Evolutionary conservation across 495 filamentous ascomycete species (phyloP), one percentile per base, ranked within the genome.

Genomic region (Sabuloglossum arenarium): DNA sequence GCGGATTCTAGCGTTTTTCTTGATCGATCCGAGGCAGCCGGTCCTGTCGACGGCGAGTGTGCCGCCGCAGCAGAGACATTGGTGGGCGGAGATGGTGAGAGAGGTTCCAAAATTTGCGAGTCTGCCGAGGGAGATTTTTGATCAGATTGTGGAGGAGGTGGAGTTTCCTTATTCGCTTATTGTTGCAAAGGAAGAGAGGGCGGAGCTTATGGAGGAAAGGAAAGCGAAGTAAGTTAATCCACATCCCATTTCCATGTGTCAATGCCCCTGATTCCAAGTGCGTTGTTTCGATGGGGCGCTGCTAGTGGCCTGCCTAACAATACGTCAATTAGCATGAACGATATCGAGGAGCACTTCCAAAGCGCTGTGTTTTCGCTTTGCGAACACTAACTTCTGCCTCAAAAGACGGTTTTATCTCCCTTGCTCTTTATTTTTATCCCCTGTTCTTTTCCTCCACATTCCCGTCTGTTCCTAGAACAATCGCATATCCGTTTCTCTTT

Each of bases 21-120:
- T 83, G 3, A 71, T 83, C 1, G 76, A 80, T 61, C 79, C 78
- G 0, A 53, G 69, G 42, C 56, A 60, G 14, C 69, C 70, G 1
- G 68, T 82, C 53, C 70, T 77, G 14, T 73, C 69, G 0, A 75
- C 78, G 0, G 71, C 73, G 1, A 75, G 77, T 59, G 72, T 82
- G 0, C 77, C 78, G 1, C 77, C 77, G 4, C 77, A 74, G 55
- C 61, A 70, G 31, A 58, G 70, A 12, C 59, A 67, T 4, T 75
- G 73, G 66, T 65, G 65, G 56, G 50, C 58, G 12, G 63, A 64
- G 25, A 61, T 63, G 53, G 39, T 68, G 49, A n/a, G 57, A 14
- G 6, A 61, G 6, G 54, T 56, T 25, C 28, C 61, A 29, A 16
- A 47, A 4, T n/a, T n/a, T n/a, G 50, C 9, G 11, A 56, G 57